A percentile compares a stretch with the other conserved stretches of the same genome.
Evolutionary conservation across 495 filamentous ascomycete genomes (phyloP).

Genomic region (Pseudoneurospora amorphoporcata): DNA sequence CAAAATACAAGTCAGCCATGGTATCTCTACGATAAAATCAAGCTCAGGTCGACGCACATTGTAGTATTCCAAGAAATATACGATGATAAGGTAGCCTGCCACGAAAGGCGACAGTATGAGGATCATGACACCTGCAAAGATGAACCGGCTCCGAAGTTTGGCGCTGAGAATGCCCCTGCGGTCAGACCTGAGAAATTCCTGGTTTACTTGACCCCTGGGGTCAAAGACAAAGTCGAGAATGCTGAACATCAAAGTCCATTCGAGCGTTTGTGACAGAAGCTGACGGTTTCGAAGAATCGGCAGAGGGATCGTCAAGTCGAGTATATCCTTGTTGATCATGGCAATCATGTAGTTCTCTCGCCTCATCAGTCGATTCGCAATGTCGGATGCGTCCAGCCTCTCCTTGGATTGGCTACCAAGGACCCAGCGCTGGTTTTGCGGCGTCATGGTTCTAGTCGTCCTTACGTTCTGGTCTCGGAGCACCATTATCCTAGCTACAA

Average conservation of each 20-base stretch:
- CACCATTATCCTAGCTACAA: conserved; percentile 80
- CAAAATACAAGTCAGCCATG: conserved; percentile 5
- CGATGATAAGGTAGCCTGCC: conserved; percentile 67
- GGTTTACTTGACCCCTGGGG: conserved; percentile 70
- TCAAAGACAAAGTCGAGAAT: conserved; percentile 93
- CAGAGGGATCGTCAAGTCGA: conserved; percentile 76
- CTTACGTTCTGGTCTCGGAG: conserved; percentile 78
- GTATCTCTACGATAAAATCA: background rate
- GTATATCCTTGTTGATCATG: conserved; percentile 88
- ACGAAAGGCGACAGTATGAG: conserved; percentile 76
- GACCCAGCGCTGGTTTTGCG: conserved; percentile 45
- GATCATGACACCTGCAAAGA: conserved; percentile 76
- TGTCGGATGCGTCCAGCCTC: conserved; percentile 90
- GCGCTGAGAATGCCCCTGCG: conserved; percentile 70
- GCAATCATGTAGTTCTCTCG: conserved; percentile 95
- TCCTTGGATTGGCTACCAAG: conserved; percentile 84
- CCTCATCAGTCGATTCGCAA: conserved; percentile 94
- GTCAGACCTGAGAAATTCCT: conserved; percentile 70
- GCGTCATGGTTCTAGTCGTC: conserved; percentile 54
- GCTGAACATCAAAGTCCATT: conserved; percentile 82
- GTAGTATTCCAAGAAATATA: conserved; percentile 89
- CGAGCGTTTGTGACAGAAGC: conserved; percentile 67
- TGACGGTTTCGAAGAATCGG: conserved; percentile 73
- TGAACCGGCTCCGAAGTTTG: conserved; percentile 61
- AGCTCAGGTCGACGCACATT: conserved; percentile 44